Base-by-base conservation (phyloP, 2,329 filamentous ascomycete genomes). In the Paecilomyces variotii region DNA sequence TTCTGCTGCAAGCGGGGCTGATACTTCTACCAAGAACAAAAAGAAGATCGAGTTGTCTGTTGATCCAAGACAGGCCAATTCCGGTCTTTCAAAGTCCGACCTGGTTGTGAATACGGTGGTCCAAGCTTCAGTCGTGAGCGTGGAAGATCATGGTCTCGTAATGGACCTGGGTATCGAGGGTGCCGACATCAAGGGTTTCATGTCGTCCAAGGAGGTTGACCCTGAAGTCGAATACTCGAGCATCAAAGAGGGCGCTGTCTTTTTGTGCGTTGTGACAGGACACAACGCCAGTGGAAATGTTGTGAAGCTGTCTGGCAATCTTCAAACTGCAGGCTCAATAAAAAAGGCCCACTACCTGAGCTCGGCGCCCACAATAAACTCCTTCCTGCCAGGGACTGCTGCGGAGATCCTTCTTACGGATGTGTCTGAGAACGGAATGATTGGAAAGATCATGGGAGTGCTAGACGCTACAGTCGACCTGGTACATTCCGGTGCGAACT, bases 141-240 rank as follows among this genome's bases (percentile, higher is more conserved):
- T 95, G n/a, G 93, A 99, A 74, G 95, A 99, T 67, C 92, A 96
- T 69, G 94, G 94, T 61, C 83, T 94, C 59, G 84, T 97, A 58
- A 96, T 99, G 91, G 91, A 97, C 65, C 76, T 97, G 39, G 91
- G 91, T 19, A 79, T 97, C 5, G 80, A 86, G 35, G 84, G 86
- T 56, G 77, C 81, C 32, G 82, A 84, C 39, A 72, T 92, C 56
- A 87, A 86, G 60, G 94, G 90, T 2, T 99, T 99, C 76, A 81
- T 99, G 69, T 84, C 91, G 4, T 89, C 88, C 61, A 91, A 88
- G 69, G 91, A 97, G 70, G 78, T 97, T 19, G 89, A 90, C 55
- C 71, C 83, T 30, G 80, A 79, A 52, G 78, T 89, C 19, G 78
- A 87, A 4, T 81, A 89, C 62, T 81, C 86, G 14, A 82, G 84